Conservation (phyloP, 2,329 filamentous ascomycete genomes). For the Escovopsis sp. region DNA sequence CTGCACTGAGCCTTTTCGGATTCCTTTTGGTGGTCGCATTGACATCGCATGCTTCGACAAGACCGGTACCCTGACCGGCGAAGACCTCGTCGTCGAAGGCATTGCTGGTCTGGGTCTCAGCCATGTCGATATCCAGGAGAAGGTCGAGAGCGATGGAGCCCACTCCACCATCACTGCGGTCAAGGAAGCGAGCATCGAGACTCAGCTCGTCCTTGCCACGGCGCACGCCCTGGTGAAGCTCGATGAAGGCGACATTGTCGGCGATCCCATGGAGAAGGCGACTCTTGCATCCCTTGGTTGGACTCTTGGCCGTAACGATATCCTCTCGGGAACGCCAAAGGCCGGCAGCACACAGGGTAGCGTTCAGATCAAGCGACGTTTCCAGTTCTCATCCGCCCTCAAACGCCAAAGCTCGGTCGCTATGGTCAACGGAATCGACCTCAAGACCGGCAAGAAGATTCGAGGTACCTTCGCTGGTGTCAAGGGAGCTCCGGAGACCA, state of each 20-base stretch:
- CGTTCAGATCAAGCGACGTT: constrained; percentile 89
- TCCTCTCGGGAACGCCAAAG: constrained; percentile 47
- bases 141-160: constrained; percentile 61
- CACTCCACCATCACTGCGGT: constrained; percentile 67
- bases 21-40: constrained; percentile 87
- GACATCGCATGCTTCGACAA: constrained; percentile 98
- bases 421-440: constrained; percentile 59
- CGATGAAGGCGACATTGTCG: constrained; percentile 92
- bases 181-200: constrained; percentile 57
- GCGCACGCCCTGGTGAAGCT: constrained; percentile 92
- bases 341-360: constrained; percentile 38
- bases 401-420: constrained; percentile 95
- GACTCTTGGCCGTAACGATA: constrained; percentile 82
- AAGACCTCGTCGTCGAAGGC: constrained; percentile 92
- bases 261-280: constrained; percentile 98
- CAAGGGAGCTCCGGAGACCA: constrained; percentile 95
- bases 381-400: constrained; percentile 93
- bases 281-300: constrained; percentile 81
- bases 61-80: constrained; percentile 90
- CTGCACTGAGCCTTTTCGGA: constrained; percentile 97
- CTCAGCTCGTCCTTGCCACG: constrained; percentile 83
- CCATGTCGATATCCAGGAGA: constrained; percentile 47
- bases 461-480: constrained; percentile 86
- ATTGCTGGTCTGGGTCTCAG: constrained; percentile 78
- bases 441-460: constrained; percentile 57